Conservation (phyloP, 2,329 filamentous ascomycete genomes). For the Phialocephala sp. region DNA sequence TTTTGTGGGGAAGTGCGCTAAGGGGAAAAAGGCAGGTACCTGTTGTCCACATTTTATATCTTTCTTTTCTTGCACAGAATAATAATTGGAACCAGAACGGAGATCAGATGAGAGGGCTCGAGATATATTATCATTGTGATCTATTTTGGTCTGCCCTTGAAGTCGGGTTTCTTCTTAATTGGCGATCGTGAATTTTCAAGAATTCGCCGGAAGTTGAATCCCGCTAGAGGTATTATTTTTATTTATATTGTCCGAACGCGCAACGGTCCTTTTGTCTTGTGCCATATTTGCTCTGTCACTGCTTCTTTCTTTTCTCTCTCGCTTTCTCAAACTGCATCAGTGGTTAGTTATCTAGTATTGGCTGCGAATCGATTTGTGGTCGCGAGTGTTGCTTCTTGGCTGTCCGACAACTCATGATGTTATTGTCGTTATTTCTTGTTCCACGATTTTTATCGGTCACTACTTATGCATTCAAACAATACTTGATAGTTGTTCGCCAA, state of each 20-base stretch:
- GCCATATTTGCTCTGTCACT: not conserved
- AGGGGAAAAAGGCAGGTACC: not conserved
- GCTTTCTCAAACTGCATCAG: too few relatives aligned
- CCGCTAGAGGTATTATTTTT: not conserved
- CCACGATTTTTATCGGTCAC: too few relatives aligned
- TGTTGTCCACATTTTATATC: constrained; percentile 8
- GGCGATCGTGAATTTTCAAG: not conserved
- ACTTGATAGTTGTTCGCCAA: too few relatives aligned
- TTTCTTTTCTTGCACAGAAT: not conserved
- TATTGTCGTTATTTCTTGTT: too few relatives aligned
- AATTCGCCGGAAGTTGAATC: not conserved
- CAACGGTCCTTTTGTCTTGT: not conserved
- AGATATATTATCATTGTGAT: not conserved
- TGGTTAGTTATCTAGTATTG: too few relatives aligned
- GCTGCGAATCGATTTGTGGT: too few relatives aligned
- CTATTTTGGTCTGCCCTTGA: not conserved
- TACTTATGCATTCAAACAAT: too few relatives aligned
- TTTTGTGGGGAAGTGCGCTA: not conserved
- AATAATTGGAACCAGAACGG: not conserved
- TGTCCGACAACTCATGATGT: too few relatives aligned
- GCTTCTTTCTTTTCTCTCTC: not conserved
- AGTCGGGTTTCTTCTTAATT: not conserved
- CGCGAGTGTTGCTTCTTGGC: too few relatives aligned
- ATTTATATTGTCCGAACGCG: not conserved
- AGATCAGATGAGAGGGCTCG: not conserved